Evolutionary conservation across 345 rosid genomes (phyloP).

Genomic region (Linum lewisii): DNA sequence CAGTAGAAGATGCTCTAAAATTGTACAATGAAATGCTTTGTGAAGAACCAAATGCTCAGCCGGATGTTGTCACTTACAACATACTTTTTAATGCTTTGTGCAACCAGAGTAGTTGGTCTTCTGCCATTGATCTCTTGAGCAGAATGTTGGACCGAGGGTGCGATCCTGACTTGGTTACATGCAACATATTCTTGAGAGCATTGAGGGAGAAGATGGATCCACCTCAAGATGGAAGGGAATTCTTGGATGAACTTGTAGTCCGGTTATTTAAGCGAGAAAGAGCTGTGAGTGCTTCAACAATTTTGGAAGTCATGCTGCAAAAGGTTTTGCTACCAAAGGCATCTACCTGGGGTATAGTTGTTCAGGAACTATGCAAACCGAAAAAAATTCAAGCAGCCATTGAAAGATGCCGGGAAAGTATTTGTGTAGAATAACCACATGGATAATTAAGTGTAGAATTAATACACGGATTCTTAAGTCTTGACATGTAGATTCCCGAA

Average conservation of each 20-base stretch:
- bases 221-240: constrained; percentile 60
- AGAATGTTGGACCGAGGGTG: constrained; percentile 65
- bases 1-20: constrained; percentile 54
- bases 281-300: constrained; percentile 50
- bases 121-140: constrained; percentile 73
- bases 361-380: constrained; percentile 60
- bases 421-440: neutral
- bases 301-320: constrained; percentile 66
- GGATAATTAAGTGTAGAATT: neutral
- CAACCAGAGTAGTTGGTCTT: constrained; percentile 42
- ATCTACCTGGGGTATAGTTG: constrained; percentile 58
- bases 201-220: constrained; percentile 59
- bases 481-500: too few relatives aligned
- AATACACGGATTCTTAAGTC: too few relatives aligned
- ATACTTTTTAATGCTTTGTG: constrained; percentile 70
- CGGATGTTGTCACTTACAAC: constrained; percentile 84
- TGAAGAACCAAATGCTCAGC: constrained; percentile 53
- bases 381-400: constrained; percentile 51
- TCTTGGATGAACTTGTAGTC: constrained; percentile 69
- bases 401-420: constrained; percentile 53
- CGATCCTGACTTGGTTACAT: constrained; percentile 73
- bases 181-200: constrained; percentile 60
- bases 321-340: constrained; percentile 51
- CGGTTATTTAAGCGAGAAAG: constrained; percentile 58
- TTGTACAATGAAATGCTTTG: constrained; percentile 85